A percentile compares a stretch with the other conserved stretches of the same genome.
phyloP scores from a whole-genome alignment of 2,329 filamentous ascomycete genomes.

The Fusarium illudens region DNA sequence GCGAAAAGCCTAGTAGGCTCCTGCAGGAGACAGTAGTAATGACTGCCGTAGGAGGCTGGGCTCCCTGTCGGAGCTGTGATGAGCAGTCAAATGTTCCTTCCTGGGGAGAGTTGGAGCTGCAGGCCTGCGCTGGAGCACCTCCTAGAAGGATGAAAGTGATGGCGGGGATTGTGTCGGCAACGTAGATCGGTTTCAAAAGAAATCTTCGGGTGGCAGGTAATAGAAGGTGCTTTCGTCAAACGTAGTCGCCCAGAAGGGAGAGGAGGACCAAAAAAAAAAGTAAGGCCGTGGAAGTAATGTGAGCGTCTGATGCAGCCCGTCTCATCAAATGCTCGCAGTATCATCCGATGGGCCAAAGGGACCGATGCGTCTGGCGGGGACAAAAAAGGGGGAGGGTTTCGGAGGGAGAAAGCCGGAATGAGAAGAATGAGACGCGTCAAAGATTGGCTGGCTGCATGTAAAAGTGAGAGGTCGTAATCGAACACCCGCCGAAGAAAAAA shows the following conservation, averaged over 20 bases:
- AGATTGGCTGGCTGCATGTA: conserved; percentile 6
- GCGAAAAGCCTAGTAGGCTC: conserved; percentile 20
- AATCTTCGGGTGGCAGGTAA: neutral
- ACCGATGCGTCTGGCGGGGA: conserved; percentile 23
- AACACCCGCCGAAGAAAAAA: neutral
- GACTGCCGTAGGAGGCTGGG: conserved; percentile 6
- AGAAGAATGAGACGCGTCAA: conserved; percentile 15
- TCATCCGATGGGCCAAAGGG: conserved; percentile 25
- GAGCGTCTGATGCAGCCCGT: neutral
- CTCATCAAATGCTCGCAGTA: conserved; percentile 16
- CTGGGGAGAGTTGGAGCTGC: conserved; percentile 11
- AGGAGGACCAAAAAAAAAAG: conserved; percentile 4
- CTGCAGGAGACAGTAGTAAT: conserved; percentile 25
- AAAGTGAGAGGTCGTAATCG: neutral
- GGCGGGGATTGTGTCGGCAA: neutral
- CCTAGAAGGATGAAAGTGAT: conserved; percentile 1
- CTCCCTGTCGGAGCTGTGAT: conserved; percentile 6
- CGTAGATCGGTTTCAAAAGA: neutral
- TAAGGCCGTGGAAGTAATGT: neutral
- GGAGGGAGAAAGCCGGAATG: conserved; percentile 17
- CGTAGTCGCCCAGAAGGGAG: neutral
- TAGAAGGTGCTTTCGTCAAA: neutral
- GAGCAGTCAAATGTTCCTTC: conserved; percentile 1
- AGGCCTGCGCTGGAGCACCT: conserved; percentile 2
- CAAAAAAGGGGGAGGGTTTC: conserved; percentile 27